These are phyloP conservation scores for Nannochloropsis salina DNA, from an alignment of 108 stramenopile genomes.

Conservation along the genomic window DNA sequence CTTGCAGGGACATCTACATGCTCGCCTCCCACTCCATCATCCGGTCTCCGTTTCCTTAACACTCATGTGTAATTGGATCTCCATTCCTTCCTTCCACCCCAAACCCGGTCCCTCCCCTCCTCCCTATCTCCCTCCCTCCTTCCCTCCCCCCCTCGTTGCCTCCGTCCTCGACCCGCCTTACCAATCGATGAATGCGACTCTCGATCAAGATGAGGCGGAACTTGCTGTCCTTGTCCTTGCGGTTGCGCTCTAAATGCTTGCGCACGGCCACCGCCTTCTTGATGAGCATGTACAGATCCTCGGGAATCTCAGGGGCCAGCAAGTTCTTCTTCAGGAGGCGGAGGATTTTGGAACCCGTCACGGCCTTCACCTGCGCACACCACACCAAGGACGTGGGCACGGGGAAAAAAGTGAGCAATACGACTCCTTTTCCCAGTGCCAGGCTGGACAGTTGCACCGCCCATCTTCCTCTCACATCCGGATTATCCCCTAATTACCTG, in stretches of 20 bases:
- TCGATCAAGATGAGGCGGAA: slow-evolving; percentile 99
- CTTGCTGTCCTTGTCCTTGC: slow-evolving; percentile 99
- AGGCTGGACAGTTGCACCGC: not conserved
- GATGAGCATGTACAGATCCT: slow-evolving; percentile 99
- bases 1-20: not conserved
- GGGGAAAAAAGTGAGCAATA: slow-evolving; percentile 22
- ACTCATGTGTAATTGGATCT: no score
- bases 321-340: slow-evolving; percentile 98
- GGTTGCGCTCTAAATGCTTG: slow-evolving; percentile 99
- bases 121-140: no score
- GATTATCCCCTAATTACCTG: no score
- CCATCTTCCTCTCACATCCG: no score
- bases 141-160: no score
- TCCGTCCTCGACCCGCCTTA: no score
- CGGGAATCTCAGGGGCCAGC: slow-evolving; percentile 98
- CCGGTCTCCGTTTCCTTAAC: no score
- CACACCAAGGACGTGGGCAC: no score
- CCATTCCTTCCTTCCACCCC: no score
- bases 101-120: no score
- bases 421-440: not conserved
- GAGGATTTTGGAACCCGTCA: slow-evolving; percentile 98
- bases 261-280: slow-evolving; percentile 99
- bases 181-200: slow-evolving; percentile 82
- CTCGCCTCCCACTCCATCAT: no score
- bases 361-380: slow-evolving; percentile 89